Conservation (phyloP, 208 protist species). For the Phytomonas francai region DNA sequence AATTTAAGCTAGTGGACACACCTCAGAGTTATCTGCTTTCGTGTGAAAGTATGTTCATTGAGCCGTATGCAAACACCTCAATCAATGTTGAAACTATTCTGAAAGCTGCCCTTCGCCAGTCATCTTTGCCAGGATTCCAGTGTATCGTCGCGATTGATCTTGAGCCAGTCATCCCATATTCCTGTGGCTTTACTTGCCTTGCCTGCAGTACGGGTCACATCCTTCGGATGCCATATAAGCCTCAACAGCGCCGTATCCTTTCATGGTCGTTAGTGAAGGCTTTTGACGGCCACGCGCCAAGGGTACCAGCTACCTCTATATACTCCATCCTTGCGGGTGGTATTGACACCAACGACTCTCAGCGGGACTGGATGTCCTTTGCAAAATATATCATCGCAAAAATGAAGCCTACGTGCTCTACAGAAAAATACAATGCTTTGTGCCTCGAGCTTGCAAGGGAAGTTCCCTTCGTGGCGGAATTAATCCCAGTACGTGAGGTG, state of each 20-base stretch:
- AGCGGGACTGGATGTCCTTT: constrained; percentile 85
- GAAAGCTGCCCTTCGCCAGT: constrained; percentile 38
- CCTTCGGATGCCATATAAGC: constrained; percentile 61
- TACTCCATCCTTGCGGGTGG: constrained; percentile 60
- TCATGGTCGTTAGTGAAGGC: constrained; percentile 50
- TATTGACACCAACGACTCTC: constrained; percentile 52
- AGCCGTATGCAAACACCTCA: constrained; percentile 60
- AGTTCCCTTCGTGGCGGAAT: constrained; percentile 68
- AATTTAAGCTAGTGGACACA: constrained; percentile 31
- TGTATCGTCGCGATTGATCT: constrained; percentile 75
- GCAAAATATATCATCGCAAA: constrained; percentile 67
- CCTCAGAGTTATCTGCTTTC: constrained; percentile 36
- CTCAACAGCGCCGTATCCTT: constrained; percentile 59
- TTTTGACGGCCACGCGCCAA: constrained; percentile 63
- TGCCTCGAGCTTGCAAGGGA: constrained; percentile 66
- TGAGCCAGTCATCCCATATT: constrained; percentile 58
- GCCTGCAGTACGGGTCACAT: constrained; percentile 80
- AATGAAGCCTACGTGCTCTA: constrained; percentile 39
- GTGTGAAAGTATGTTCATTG: constrained; percentile 41
- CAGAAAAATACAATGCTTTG: constrained; percentile 19
- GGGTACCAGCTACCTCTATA: constrained; percentile 27
- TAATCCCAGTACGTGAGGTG: constrained; percentile 74
- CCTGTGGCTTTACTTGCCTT: constrained; percentile 53
- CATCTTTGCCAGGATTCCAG: constrained; percentile 54
- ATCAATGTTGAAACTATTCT: constrained; percentile 67